A percentile compares a stretch with the other conserved stretches of the same genome.
Conservation (phyloP, 2,329 filamentous ascomycete genomes). For the Amylocarpus encephaloides region DNA sequence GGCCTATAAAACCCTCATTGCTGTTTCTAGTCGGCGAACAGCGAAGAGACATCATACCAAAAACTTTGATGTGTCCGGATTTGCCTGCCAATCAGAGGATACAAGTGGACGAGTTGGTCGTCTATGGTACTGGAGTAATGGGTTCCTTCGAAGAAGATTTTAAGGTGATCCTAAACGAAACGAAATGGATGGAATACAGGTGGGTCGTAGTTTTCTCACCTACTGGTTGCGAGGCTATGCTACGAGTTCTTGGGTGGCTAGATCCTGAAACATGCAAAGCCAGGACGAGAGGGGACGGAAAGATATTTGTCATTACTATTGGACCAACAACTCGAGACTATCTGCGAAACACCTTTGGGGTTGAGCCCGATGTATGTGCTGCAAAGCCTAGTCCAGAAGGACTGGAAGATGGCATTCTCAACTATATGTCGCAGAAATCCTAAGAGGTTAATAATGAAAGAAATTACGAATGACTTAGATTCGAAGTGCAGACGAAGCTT, state of each 20-base stretch:
- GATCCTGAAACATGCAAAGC: constrained; percentile 41
- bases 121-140: constrained; percentile 85
- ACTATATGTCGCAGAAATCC: constrained; percentile 16
- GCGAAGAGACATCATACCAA: constrained; percentile 83
- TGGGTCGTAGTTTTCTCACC: constrained; percentile 76
- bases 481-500: neutral
- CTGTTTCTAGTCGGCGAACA: constrained; percentile 90
- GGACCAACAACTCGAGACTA: constrained; percentile 85
- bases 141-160: constrained; percentile 69
- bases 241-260: constrained; percentile 46
- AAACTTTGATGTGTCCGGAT: constrained; percentile 56
- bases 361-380: constrained; percentile 73
- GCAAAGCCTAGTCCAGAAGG: constrained; percentile 77
- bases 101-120: constrained; percentile 67
- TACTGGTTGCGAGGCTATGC: constrained; percentile 56
- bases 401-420: constrained; percentile 58
- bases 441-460: neutral
- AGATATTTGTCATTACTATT: constrained; percentile 73
- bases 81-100: constrained; percentile 49
- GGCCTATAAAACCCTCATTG: constrained; percentile 50
- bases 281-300: constrained; percentile 27
- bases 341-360: constrained; percentile 57
- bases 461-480: neutral
- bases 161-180: constrained; percentile 40
- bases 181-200: constrained; percentile 37